Evolutionary conservation across 192 early-diverging fungal genomes (phyloP), one percentile per base, ranked within the genome.

Genomic region (Podochytrium sp.): DNA sequence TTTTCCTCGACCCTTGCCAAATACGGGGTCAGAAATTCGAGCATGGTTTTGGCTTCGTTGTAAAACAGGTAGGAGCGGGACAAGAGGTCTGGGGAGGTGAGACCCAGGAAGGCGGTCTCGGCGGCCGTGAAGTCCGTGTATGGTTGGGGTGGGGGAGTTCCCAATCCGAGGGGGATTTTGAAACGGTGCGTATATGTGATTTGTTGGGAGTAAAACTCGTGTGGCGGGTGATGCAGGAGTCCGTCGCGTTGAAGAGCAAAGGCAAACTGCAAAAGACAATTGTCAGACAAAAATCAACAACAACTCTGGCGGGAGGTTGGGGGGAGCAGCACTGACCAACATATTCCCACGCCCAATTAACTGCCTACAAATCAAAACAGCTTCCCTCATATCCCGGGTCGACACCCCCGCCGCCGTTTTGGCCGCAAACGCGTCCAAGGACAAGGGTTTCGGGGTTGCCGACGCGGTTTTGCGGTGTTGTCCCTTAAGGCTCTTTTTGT

Each of bases 161-260:
- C 74, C 51, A 75, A 30, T 16, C 23, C 20, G 32, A 67, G 10
- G 51, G 68, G 41, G 4, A 59, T 32, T 53, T 75, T 59, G 35
- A 75, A 75, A 7, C 74, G 74, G 50, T 75, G 52, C n/a, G 52
- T 75, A 38, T 58, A 75, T 7, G 50, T 25, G 37, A 75, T 23
- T 67, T 67, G 64, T 5, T 32, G 37, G 3, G 51, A 58, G 29
- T 67, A 75, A 41, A 67, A 66, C 12, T 30, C 47, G 29, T 30
- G 34, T 37, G n/a, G 29, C 6, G 63, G 74, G 32, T 34, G n/a
- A n/a, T 14, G 12, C 20, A 75, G 57, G 33, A 58, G 42, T 32
- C 64, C 64, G 30, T 23, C 49, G 2, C 37, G 52, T 7, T n/a
- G 51, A 6, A 25, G 30, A 5, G 50, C 66, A 35, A 69, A 69